Base-by-base conservation (phyloP, 192 early-diverging fungal species). In the Coemansia sp. region DNA sequence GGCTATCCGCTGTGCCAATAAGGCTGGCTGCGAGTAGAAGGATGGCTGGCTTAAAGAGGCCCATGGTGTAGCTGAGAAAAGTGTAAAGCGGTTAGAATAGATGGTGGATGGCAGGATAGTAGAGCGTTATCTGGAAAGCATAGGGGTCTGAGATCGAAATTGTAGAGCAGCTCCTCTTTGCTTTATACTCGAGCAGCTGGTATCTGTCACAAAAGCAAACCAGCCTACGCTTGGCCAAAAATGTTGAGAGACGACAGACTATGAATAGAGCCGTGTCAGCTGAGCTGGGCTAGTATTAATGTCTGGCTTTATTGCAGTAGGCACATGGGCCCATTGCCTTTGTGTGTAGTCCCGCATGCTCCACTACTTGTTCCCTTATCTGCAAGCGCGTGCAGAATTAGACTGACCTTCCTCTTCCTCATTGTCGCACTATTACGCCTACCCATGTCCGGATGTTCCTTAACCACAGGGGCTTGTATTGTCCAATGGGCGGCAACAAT, bases 321-420 rank as follows among this genome's bases (percentile, higher is more conserved):
- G 50, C 50, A 53, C 50, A 53, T 55, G 52, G 26, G 26, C 52
- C 26, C 26, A 55, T 55, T 55, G 52, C 52, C 52, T 31, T 14
- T 7, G 52, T 5, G 26, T 6, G 14, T 55, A 55, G 52, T 55
- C 52, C 52, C 31, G 26, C 25, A 28, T 31, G 52, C 28, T 28
- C 26, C 26, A 55, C 52, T 55, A 55, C 52, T n/a, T 16, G 48
- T 50, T 21, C 21, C 25, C 21, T 16, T 25, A 50, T 21, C 48
- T 13, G 23, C 48, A 50, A 26, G 48, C 21, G 23, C 28, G 1
- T 55, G 52, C 26, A 55, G 12, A 26, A 31, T 13, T 14, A 26
- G 52, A 55, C 52, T 55, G 52, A 16, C 25, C 6, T 31, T 26
- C 14, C 6, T 13, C 1, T 21, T 55, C 31, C 26, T 26, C 28